phyloP scores from a whole-genome alignment of 2,329 filamentous ascomycete species.

The Coniella vitis region DNA sequence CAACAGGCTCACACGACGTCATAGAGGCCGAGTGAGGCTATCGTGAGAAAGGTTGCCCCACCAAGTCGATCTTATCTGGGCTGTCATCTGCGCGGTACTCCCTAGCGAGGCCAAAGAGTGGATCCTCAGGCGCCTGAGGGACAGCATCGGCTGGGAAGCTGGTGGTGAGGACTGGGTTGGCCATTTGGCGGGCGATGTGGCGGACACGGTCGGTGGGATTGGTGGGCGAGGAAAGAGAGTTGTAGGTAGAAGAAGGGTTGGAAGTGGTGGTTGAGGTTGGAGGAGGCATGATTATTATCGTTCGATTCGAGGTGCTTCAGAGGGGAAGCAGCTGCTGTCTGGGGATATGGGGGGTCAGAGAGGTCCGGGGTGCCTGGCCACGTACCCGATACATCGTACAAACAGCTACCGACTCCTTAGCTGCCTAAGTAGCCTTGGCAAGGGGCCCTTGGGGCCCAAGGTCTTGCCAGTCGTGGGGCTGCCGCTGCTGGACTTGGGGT shows the following conservation, averaged over 20 bases:
- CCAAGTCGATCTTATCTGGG: slow-evolving; percentile 84
- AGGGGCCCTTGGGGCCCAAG: no score
- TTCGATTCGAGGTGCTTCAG: slow-evolving; percentile 1
- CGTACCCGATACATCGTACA: background rate
- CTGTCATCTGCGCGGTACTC: slow-evolving; percentile 75
- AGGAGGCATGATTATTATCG: slow-evolving; percentile 4
- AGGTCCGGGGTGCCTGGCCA: slow-evolving; percentile 5
- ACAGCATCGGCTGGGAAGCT: slow-evolving; percentile 72
- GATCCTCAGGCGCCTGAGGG: slow-evolving; percentile 87
- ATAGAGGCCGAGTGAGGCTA: background rate
- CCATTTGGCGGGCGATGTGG: slow-evolving; percentile 65
- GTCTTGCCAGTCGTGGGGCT: no score
- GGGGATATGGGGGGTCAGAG: slow-evolving; percentile 7
- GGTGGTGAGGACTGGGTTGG: slow-evolving; percentile 49
- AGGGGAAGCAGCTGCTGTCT: background rate
- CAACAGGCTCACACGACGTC: slow-evolving; percentile 2
- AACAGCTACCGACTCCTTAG: no score
- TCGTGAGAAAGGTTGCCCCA: slow-evolving; percentile 34
- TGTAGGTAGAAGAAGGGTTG: slow-evolving; percentile 3
- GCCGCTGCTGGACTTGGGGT: no score
- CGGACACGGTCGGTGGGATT: slow-evolving; percentile 47
- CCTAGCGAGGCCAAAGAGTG: slow-evolving; percentile 86
- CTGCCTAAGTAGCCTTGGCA: no score
- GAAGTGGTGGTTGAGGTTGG: slow-evolving; percentile 28
- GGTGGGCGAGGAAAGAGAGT: slow-evolving; percentile 32